Evolutionary conservation across 768 basidiomycete genomes (phyloP), one percentile per base, ranked within the genome.

Genomic region (Mycena belliarum): DNA sequence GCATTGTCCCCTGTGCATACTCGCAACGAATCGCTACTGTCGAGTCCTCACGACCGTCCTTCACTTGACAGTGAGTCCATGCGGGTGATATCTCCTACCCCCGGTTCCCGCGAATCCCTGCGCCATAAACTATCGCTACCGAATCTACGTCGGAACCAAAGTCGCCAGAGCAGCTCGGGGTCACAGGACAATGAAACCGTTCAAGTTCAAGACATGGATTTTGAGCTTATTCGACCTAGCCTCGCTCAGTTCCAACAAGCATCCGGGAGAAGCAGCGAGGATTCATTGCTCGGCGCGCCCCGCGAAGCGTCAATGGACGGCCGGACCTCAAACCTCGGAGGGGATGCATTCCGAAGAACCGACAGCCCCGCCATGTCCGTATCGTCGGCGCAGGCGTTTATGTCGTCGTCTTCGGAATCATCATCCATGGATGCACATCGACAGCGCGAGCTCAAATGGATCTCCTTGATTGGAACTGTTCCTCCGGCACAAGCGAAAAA

Each of bases 171-270:
- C 48, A 60, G 51, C 3, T 68, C 70, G 7, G 55, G 50, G 7
- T 66, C 68, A 9, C 52, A 52, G 11, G 77, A 81, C 6, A 73
- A 76, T 38, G 82, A 88, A 63, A 83, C 82, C 2, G 78, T 91
- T 6, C 90, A 93, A 53, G 87, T 92, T 9, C 75, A 89, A 67
- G 87, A 92, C 67, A 87, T 86, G 78, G 90, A 92, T 63, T 93
- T 93, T 62, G 88, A 91, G 72, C 80, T 92, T 15, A 78, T 93
- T 32, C 77, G 82, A 23, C 91, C 90, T 0, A 77, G 72, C n/a
- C 60, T 87, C 12, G 72, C 81, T 0, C 74, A 74, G 23, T 62
- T 78, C 32, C 68, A 63, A 5, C 61, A 59, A 42, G 53, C 32
- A 11, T 69, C 73, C 15, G 73, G 75, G 6, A 74, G 82, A 29